Conservation (phyloP, 169 alveolate species). For the Cryptosporidium andersoni region DNA sequence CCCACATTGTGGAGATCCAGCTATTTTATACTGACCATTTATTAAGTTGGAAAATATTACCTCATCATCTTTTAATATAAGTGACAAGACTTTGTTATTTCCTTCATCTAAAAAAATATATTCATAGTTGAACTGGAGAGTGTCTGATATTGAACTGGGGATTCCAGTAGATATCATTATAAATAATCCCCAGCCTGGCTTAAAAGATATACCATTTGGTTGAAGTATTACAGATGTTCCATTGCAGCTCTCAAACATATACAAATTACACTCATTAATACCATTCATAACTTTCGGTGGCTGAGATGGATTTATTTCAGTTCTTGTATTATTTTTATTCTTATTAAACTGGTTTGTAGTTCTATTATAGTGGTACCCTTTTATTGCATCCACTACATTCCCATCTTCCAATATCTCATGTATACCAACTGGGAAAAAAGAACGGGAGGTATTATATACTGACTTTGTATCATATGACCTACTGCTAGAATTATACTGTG, state of each 20-base stretch:
- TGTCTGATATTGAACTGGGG: conserved; percentile 26
- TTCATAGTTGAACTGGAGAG: conserved; percentile 30
- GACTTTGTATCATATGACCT: conserved; percentile 19
- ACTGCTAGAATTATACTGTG: conserved; percentile 3
- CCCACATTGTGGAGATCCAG: conserved; percentile 69
- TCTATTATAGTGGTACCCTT: conserved; percentile 47
- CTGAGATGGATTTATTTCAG: conserved; percentile 54
- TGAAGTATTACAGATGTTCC: conserved; percentile 23
- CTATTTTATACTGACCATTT: conserved; percentile 38
- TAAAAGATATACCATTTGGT: conserved; percentile 30
- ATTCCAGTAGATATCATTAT: conserved; percentile 49
- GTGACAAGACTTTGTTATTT: conserved; percentile 17
- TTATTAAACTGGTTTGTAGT: conserved; percentile 57
- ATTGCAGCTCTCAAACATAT: conserved; percentile 64
- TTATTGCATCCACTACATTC: conserved; percentile 12
- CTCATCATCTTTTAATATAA: conserved; percentile 23
- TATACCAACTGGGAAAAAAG: conserved; percentile 58
- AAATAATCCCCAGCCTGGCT: conserved; percentile 49
- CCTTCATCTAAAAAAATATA: conserved; percentile 24
- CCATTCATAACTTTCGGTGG: conserved; percentile 43
- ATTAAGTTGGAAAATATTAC: conserved; percentile 34
- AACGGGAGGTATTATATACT: conserved; percentile 19
- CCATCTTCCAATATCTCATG: conserved; percentile 59
- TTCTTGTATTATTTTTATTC: conserved; percentile 33
- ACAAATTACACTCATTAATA: conserved; percentile 19